phyloP scores from a whole-genome alignment of 2,329 filamentous ascomycete species.

The Cercospora brassicicola region DNA sequence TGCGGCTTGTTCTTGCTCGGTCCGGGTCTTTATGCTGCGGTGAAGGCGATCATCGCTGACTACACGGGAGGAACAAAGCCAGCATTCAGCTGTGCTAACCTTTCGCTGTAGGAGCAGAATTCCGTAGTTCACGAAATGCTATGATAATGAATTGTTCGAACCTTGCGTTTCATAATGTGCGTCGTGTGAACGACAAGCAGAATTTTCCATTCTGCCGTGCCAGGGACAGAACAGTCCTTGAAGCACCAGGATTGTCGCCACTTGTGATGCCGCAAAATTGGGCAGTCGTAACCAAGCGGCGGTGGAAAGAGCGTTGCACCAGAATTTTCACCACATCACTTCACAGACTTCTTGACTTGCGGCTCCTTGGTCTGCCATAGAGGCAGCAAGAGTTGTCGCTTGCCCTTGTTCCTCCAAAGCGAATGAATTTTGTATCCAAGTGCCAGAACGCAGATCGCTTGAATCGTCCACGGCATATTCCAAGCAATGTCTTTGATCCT shows the following conservation, averaged over 20 bases:
- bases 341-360: not conserved
- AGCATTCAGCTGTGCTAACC: conserved; percentile 53
- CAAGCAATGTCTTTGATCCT: not conserved
- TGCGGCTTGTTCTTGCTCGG: conserved; percentile 53
- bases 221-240: too few relatives aligned
- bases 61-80: conserved; percentile 48
- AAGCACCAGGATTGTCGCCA: too few relatives aligned
- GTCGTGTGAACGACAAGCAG: too few relatives aligned
- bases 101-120: conserved; percentile 44
- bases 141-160: not conserved
- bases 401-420: not conserved
- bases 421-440: not conserved
- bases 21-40: conserved; percentile 55
- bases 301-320: not conserved
- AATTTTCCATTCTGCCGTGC: too few relatives aligned
- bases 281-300: not conserved
- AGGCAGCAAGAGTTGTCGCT: not conserved
- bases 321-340: not conserved
- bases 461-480: not conserved
- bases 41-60: conserved; percentile 55
- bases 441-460: not conserved
- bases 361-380: not conserved
- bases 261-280: not conserved
- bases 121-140: not conserved
- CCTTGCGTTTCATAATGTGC: not conserved